Base-by-base conservation (phyloP, 768 basidiomycete genomes). In the Gyrodon lividus region DNA sequence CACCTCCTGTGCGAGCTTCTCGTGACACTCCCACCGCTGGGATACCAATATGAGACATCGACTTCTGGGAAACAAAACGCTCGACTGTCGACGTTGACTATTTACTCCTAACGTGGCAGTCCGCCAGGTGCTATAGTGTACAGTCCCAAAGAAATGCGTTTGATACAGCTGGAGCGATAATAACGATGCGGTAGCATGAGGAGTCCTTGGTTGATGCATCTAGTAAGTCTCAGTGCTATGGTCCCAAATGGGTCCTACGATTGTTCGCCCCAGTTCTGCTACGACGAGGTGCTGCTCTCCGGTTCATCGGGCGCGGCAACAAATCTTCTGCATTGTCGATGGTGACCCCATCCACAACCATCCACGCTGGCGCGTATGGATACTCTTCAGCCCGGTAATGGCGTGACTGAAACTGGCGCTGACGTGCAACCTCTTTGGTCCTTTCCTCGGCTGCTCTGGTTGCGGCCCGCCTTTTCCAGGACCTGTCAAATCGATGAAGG, bases 391-490 rank as follows among this genome's bases (percentile, higher is more conserved):
- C 20, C 0, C 49, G 42, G 30, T 59, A 46, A 33, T 61, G 53
- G 16, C 43, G 64, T 20, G 44, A 22, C 39, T 37, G 57, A 47
- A 48, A 52, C 9, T 58, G 47, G 56, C 52, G 58, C 35, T 9
- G 19, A 31, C 54, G 56, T 16, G 52, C 4, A 9, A 28, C 17
- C 9, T 58, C 57, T 43, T 47, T 64, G 13, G 44, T 40, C 24
- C 58, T 70, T 43, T 56, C 57, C 38, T 55, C 61, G 35, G 51
- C 51, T 34, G 52, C 48, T 47, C 52, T 59, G 13, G 10, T 46
- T 19, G 55, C 46, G 37, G 34, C 33, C 37, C 57, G 48, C 43
- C 46, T 38, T 47, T 61, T 64, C 81, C 78, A 59, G 30, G 57
- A 57, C 43, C 62, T 62, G 37, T 13, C 39, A 44, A 31, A 35